These are phyloP conservation scores for Glycyrrhiza uralensis DNA, from an alignment of 306 rosid genomes.

Conservation along the genomic window DNA sequence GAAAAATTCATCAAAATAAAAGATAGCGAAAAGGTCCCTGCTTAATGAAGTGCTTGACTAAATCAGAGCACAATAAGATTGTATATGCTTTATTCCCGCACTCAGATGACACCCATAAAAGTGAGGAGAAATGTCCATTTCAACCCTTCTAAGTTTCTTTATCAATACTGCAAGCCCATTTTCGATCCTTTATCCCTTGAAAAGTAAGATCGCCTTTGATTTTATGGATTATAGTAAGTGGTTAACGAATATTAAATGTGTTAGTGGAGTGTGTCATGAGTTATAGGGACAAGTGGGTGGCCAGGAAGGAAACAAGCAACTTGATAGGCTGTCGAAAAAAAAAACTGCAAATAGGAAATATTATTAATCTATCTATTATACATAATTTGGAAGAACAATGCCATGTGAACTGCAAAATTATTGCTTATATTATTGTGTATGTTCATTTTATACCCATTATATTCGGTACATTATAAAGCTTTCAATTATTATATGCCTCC, in stretches of 20 bases:
- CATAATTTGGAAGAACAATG: not conserved
- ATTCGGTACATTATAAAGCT: not conserved
- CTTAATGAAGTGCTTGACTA: not conserved
- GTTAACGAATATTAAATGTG: not conserved
- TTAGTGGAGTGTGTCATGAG: slow-evolving; percentile 8
- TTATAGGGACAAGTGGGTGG: not conserved
- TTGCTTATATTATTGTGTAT: not conserved
- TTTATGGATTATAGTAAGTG: slow-evolving; percentile 1
- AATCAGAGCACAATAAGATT: not conserved
- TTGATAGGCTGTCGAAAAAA: not conserved
- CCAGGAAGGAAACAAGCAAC: not conserved
- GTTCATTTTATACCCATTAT: not conserved
- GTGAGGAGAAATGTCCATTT: not conserved
- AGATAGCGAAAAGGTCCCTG: not conserved
- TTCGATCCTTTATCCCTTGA: not conserved
- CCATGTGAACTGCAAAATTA: slow-evolving; percentile 19
- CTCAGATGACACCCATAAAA: not conserved
- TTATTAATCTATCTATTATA: not conserved
- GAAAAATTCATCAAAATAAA: not conserved
- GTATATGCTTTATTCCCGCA: not conserved
- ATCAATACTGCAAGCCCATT: not conserved
- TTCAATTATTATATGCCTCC: not conserved
- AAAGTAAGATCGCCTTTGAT: slow-evolving; percentile 26
- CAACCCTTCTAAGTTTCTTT: not conserved
- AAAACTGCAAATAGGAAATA: too few species aligned